These are phyloP conservation scores for Collybia mongolica DNA, from an alignment of 768 basidiomycete genomes.

Conservation along the genomic window DNA sequence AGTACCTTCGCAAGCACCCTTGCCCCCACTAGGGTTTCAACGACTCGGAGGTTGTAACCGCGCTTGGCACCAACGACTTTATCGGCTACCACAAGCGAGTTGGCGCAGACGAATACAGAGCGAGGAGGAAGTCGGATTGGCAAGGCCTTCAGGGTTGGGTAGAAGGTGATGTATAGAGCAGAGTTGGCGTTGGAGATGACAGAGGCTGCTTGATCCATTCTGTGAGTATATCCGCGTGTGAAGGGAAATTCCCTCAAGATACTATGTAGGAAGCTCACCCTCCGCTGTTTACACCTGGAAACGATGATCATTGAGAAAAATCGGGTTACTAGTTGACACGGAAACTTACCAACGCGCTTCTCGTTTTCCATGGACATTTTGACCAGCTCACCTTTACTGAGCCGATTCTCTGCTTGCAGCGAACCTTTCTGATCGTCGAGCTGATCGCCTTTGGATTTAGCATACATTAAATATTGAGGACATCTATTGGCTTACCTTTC, in stretches of 20 bases:
- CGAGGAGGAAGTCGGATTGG: constrained; percentile 59
- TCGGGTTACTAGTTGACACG: constrained; percentile 1
- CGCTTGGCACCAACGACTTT: constrained; percentile 75
- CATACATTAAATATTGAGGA: background rate
- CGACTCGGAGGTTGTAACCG: constrained; percentile 87
- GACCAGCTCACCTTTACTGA: constrained; percentile 73
- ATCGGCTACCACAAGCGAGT: constrained; percentile 80
- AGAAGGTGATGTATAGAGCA: constrained; percentile 81
- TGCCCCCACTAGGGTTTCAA: constrained; percentile 85
- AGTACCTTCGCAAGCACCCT: constrained; percentile 67
- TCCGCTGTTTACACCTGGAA: constrained; percentile 67
- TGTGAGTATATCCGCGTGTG: constrained; percentile 21
- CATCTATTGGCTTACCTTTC: constrained; percentile 40
- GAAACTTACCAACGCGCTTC: constrained; percentile 63
- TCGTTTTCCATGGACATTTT: constrained; percentile 83
- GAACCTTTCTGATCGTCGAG: constrained; percentile 10
- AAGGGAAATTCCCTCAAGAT: background rate
- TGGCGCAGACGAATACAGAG: constrained; percentile 73
- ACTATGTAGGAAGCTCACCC: constrained; percentile 45
- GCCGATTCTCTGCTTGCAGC: background rate
- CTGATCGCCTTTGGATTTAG: constrained; percentile 11
- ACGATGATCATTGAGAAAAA: background rate
- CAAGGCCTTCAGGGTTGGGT: constrained; percentile 65
- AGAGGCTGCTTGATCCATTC: constrained; percentile 92
- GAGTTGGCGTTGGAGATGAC: constrained; percentile 71